Evolutionary conservation across 2,329 filamentous ascomycete genomes (phyloP).

Genomic region (Talaromyces atroroseus): DNA sequence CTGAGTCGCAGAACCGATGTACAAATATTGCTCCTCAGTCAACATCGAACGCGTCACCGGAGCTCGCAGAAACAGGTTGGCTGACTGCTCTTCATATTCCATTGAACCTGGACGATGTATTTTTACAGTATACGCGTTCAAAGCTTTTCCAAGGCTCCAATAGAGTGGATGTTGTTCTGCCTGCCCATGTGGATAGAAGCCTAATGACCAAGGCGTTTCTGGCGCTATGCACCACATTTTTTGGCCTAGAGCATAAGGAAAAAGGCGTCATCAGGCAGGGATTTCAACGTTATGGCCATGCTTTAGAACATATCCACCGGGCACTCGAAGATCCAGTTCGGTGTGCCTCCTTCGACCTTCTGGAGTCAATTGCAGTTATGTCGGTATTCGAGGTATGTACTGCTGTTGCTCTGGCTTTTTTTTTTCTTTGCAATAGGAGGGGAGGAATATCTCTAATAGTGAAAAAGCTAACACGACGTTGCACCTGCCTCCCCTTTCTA

Average conservation of each 20-base stretch:
- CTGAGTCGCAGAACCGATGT: not conserved
- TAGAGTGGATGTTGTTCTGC: not conserved
- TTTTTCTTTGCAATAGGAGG: not conserved
- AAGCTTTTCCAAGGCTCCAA: not conserved
- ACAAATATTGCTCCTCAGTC: not conserved
- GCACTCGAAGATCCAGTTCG: not conserved
- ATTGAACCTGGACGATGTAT: not conserved
- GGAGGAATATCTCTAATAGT: not conserved
- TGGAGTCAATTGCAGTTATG: not conserved
- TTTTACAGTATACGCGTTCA: not conserved
- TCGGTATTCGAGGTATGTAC: not conserved
- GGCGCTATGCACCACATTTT: not conserved
- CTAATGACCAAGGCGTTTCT: not conserved
- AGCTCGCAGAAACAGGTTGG: not conserved
- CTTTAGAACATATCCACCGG: not conserved
- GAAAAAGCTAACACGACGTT: not conserved
- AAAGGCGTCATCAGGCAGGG: not conserved
- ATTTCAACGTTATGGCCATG: not conserved
- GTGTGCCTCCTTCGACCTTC: not conserved
- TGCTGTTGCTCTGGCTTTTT: not conserved
- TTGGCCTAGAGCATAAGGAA: conserved; percentile 1
- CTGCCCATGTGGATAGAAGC: not conserved
- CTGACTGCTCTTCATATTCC: not conserved
- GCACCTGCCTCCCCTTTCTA: not conserved
- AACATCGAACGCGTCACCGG: not conserved